These are phyloP conservation scores for Adansonia gregorii DNA, from an alignment of 441 rosid genomes.

Conservation along the genomic window DNA sequence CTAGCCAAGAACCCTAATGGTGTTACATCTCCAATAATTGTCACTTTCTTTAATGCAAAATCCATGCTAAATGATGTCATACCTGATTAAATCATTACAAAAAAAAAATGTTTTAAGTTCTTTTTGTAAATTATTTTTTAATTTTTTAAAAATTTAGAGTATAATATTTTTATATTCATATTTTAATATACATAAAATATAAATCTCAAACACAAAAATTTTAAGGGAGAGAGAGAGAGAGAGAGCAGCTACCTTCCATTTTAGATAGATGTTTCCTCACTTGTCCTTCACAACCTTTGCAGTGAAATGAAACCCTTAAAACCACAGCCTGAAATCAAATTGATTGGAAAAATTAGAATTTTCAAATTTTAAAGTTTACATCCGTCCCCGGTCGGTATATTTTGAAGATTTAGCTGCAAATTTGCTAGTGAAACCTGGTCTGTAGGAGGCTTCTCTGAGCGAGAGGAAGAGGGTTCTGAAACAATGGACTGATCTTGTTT, in stretches of 20 bases:
- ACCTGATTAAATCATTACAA: slow-evolving; percentile 46
- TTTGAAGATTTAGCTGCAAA: not conserved
- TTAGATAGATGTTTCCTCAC: slow-evolving; percentile 88
- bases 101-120: not conserved
- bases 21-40: slow-evolving; percentile 74
- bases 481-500: slow-evolving; percentile 43
- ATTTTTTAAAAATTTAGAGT: too few relatives aligned
- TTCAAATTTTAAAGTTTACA: not conserved
- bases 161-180: too few relatives aligned
- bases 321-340: slow-evolving; percentile 67
- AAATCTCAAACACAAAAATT: too few relatives aligned
- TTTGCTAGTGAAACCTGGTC: slow-evolving; percentile 48
- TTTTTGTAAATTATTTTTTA: too few relatives aligned
- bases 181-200: too few relatives aligned
- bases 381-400: too few relatives aligned
- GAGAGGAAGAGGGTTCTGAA: slow-evolving; percentile 44
- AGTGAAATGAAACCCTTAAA: slow-evolving; percentile 89
- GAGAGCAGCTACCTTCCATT: slow-evolving; percentile 56
- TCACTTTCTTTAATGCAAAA: slow-evolving; percentile 78
- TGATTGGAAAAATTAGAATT: not conserved
- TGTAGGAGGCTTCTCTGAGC: slow-evolving; percentile 33
- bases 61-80: slow-evolving; percentile 82
- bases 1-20: slow-evolving; percentile 71
- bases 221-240: too few relatives aligned
- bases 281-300: slow-evolving; percentile 95